Evolutionary conservation across 2,329 filamentous ascomycete genomes (phyloP), one percentile per base, ranked within the genome.

Genomic region (Cercospora brassicicola): DNA sequence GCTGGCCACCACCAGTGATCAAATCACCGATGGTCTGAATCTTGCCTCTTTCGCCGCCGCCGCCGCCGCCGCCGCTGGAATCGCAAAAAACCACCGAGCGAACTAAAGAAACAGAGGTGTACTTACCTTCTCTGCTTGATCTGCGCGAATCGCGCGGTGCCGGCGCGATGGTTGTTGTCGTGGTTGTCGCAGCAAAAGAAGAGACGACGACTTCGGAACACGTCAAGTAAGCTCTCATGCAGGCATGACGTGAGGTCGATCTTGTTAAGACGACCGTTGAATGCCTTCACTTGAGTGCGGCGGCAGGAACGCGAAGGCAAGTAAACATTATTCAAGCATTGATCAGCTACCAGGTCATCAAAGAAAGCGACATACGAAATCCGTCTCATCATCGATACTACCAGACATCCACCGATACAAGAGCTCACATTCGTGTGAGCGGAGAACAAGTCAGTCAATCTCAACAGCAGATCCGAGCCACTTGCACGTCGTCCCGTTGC

Each of bases 1-100:
- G 59, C 59, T 48, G 59, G 20, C n/a, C 59, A 62, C 59, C 11
- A 45, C 39, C 36, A 62, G 20, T 62, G 59, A 48, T 39, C 39
- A 57, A 57, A 31, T 57, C 39, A 39, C 59, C 42, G 39, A 62
- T 51, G 15, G 23, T 6, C 30, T 33, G 15, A 31, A n/a, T n/a
- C n/a, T 15, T 4, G 3, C 26, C 53, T 57, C 26, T 31, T 33
- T 56, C 2, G 33, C n/a, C 53, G 53, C 30, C 53, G 53, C 53
- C 28, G 53, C 53, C 28, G 53, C 48, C 48, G 48, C 15, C 15
- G 53, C 15, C 30, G 53, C 53, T 13, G 13, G 18, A 51, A 26
- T 23, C 23, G 53, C 53, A 18, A n/a, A 3, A 57, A 30, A 20
- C 11, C 7, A 30, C n/a, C 26, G 10, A n/a, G 10, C 18, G 20